Evolutionary conservation across 208 protist genomes (phyloP), one percentile per base, ranked within the genome.

Genomic region (Trichomonas tenax): DNA sequence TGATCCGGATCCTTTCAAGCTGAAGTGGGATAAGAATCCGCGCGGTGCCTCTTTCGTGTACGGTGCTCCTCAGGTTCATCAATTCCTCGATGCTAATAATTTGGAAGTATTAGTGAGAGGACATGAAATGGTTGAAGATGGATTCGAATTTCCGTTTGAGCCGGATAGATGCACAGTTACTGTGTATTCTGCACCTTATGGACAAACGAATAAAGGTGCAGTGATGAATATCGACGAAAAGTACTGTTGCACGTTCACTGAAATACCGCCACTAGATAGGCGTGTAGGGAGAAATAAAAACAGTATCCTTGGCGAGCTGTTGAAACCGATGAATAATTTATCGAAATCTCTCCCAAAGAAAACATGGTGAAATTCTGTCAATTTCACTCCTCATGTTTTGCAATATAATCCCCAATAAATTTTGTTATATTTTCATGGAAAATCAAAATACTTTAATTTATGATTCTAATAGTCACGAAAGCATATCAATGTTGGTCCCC

Each of bases 41-140:
- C 98, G 99, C 36, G 98, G 99, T 63, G 99, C 99, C 82, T 99
- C 99, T 0, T 99, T 98, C 96, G 99, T 98, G 15, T 99, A 99
- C 97, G 99, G 99, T 23, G 97, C 98, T 26, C 98, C 99, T 97
- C 98, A 99, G 84, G 98, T 99, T 48, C 97, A 98, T 40, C 98
- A 99, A 96, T 99, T 99, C 97, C 97, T 99, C 3, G 81, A 86
- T 86, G 81, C 14, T 8, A 86, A 86, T 86, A 34, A 86, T 41
- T 41, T 86, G 15, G 81, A 86, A 44, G 36, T 86, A 14, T 4
- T 86, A 38, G 23, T 86, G 3, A 86, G 81, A 86, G 23, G 23
- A 26, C 81, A 86, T 17, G 23, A 86, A 41, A 86, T 38, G 14
- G 81, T 86, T 41, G 34, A 36, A 44, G 81, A 34, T 14, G 81